Conservation (phyloP, 768 basidiomycete genomes). For the Coprinopsis marcescibilis region DNA sequence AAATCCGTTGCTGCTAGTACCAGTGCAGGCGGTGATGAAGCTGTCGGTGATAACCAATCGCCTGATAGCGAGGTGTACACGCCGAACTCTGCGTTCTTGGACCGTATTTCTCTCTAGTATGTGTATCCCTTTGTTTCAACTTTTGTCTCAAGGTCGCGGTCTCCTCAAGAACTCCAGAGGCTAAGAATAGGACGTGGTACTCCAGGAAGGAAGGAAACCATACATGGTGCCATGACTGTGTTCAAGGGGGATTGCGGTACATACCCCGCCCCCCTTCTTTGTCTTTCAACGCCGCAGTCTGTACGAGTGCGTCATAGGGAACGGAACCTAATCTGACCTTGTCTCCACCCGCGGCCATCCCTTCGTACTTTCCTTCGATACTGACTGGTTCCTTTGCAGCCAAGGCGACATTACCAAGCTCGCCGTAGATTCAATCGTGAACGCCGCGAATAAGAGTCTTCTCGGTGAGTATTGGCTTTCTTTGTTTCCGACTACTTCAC, state of each 20-base stretch:
- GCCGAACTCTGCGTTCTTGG: conserved; percentile 34
- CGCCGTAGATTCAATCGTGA: conserved; percentile 70
- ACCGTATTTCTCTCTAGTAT: conserved; percentile 65
- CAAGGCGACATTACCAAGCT: conserved; percentile 76
- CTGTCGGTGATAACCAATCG: conserved; percentile 16
- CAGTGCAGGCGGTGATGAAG: not conserved
- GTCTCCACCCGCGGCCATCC: too few relatives aligned
- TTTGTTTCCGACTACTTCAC: not conserved
- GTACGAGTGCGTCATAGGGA: too few relatives aligned
- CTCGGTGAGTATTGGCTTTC: conserved; percentile 43
- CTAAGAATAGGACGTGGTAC: too few relatives aligned
- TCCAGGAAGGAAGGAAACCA: too few relatives aligned
- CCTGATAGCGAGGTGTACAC: too few relatives aligned
- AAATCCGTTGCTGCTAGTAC: not conserved
- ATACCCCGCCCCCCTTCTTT: too few relatives aligned
- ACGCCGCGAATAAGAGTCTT: conserved; percentile 72
- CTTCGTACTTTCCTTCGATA: too few relatives aligned
- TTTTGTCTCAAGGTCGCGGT: not conserved
- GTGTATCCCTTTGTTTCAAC: conserved; percentile 19
- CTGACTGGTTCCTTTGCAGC: conserved; percentile 28
- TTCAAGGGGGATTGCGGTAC: too few relatives aligned
- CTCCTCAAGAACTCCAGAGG: not conserved
- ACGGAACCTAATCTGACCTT: not conserved
- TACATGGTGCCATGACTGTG: too few relatives aligned
- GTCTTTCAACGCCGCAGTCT: too few relatives aligned